Evolutionary conservation across 352 stramenopile species (phyloP), one percentile per base, ranked within the genome.

Genomic region (Pythium diclinum): DNA sequence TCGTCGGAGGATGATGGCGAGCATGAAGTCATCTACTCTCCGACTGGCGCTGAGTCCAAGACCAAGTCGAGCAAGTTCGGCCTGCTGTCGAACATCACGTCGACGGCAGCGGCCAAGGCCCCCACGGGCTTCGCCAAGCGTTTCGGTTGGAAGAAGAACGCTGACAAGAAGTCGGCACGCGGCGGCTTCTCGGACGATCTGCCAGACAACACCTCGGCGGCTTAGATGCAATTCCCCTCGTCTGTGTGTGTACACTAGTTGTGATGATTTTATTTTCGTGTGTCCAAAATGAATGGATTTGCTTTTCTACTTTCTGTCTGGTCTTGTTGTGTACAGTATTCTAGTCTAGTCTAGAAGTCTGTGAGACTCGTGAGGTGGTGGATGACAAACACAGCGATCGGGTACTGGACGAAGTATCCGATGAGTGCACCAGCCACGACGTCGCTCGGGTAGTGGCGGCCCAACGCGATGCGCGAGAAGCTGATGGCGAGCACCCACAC

Each of bases 391-490:
- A 60, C 21, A 11, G 59, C 38, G 51, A 72, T 65, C 17, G 65
- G 65, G 49, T 62, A 72, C 23, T 88, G 72, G 5, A 82, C 59
- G 36, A 88, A 74, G 56, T 75, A 76, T 16, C 86, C 86, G 48
- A 94, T 88, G 17, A 82, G 44, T 11, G 77, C 71, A 2, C 86
- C 86, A 2, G 77, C 78, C 3, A 92, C 46, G 14, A 94, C 78
- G 61, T 94, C 86, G 21, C 82, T 90, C 21, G 83, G 84, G 72
- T 93, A 94, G 75, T 94, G 86, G 23, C 86, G 86, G 17, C 86
- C 86, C 14, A 94, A 77, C 16, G 86, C 86, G n/a, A 94, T 68
- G 28, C 86, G 82, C 10, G 82, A 91, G 59, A 93, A 90, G 65
- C 80, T 83, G 61, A 93, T 92, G 49, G 81, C 49, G 5, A 89